These are phyloP conservation scores for Daldinia bambusicola DNA, from an alignment of 495 filamentous ascomycete genomes.

Conservation along the genomic window DNA sequence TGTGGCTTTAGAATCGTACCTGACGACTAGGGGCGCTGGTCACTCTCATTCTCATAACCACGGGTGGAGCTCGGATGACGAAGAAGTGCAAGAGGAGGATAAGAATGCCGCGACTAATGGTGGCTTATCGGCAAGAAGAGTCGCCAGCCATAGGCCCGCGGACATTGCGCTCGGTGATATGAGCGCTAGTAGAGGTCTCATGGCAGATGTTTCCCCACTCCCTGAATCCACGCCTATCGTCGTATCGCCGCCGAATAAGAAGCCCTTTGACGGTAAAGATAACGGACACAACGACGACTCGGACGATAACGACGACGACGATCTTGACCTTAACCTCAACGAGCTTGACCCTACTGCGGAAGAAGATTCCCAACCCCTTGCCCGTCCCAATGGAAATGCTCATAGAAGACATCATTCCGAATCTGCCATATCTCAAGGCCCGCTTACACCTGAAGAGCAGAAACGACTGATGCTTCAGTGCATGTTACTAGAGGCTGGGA, in stretches of 20 bases:
- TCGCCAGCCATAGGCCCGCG: constrained; percentile 47
- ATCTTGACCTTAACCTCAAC: constrained; percentile 63
- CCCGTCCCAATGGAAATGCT: constrained; percentile 24
- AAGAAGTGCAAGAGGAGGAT: constrained; percentile 44
- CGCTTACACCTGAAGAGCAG: constrained; percentile 56
- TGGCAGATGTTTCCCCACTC: constrained; percentile 60
- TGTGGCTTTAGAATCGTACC: constrained; percentile 79
- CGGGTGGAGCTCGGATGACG: constrained; percentile 53
- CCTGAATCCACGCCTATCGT: constrained; percentile 54
- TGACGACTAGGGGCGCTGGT: constrained; percentile 65
- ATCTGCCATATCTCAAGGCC: constrained; percentile 32
- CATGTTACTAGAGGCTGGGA: constrained; percentile 82
- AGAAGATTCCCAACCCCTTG: constrained; percentile 42
- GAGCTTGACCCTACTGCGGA: constrained; percentile 57
- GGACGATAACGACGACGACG: constrained; percentile 53
- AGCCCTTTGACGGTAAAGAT: constrained; percentile 16
- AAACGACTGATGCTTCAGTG: constrained; percentile 78
- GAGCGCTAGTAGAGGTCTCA: constrained; percentile 57
- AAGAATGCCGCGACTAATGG: constrained; percentile 35
- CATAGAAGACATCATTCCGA: constrained; percentile 43
- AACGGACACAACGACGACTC: constrained; percentile 27
- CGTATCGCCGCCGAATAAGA: constrained; percentile 26
- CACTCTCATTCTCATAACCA: constrained; percentile 62
- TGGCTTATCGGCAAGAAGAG: constrained; percentile 41
- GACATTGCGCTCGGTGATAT: constrained; percentile 57